Evolutionary conservation across 83 land plant species (phyloP).

Genomic region (Diphasiastrum complanatum): DNA sequence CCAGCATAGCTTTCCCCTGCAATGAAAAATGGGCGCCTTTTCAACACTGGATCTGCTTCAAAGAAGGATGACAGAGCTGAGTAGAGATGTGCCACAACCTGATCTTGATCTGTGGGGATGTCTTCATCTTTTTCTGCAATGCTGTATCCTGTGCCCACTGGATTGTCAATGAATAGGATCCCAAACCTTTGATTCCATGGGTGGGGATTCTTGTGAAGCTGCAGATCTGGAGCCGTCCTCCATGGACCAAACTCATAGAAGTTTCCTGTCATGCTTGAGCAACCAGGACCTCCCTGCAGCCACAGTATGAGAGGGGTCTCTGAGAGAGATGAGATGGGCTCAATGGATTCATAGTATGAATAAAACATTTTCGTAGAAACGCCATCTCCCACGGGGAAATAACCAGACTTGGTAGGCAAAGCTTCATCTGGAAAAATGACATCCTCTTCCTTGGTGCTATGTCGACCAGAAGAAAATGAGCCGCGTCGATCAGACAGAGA

Average conservation of each 20-base stretch:
- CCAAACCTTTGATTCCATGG: constrained; percentile 81
- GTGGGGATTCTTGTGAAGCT: constrained; percentile 37
- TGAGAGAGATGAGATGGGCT: constrained; percentile 21
- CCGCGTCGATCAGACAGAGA: no score
- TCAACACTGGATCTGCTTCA: constrained; percentile 24
- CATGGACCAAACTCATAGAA: constrained; percentile 83
- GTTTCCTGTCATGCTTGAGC: constrained; percentile 78
- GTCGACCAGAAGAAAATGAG: no score
- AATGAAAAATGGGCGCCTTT: constrained; percentile 26
- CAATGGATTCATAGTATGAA: constrained; percentile 71
- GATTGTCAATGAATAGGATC: constrained; percentile 63
- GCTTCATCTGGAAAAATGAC: constrained; percentile 20
- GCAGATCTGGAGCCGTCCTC: constrained; percentile 26
- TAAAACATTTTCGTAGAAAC: constrained; percentile 48
- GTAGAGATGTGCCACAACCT: constrained; percentile 25
- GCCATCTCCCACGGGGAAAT: constrained; percentile 33
- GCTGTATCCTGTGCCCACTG: constrained; percentile 38
- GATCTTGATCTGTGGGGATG: constrained; percentile 27
- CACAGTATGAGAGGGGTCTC: constrained; percentile 60
- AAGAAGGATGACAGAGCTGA: constrained; percentile 23
- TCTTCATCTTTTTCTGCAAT: constrained; percentile 19
- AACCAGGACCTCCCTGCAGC: constrained; percentile 94
- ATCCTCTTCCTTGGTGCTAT: no score
- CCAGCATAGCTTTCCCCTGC: constrained; percentile 44
- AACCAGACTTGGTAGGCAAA: constrained; percentile 58